Percentiles rank a stretch among this genome's conserved stretches.
Conservation (phyloP, 352 stramenopile species). For the Phytophthora tentaculata region DNA sequence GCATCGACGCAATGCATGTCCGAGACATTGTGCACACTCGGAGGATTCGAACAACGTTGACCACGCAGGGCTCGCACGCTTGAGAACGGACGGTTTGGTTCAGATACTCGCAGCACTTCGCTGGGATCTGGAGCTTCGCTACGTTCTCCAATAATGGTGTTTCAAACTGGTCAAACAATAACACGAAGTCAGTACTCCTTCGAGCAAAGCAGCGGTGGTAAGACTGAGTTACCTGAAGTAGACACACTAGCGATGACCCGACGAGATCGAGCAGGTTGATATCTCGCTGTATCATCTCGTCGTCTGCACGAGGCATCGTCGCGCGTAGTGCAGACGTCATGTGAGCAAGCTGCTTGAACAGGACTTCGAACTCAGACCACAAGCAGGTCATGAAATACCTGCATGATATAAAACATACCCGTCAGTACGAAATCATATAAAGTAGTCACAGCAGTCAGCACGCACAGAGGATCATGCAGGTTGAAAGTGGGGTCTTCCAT, state of each 20-base stretch:
- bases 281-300: conserved; percentile 68
- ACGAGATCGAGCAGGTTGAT: conserved; percentile 77
- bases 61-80: conserved; percentile 61
- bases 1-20: conserved; percentile 59
- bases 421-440: conserved; percentile 6
- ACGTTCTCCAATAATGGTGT: conserved; percentile 62
- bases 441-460: background rate
- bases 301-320: conserved; percentile 69
- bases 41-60: conserved; percentile 73
- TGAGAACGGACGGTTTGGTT: conserved; percentile 73
- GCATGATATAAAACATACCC: background rate
- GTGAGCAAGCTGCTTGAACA: conserved; percentile 72
- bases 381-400: conserved; percentile 84
- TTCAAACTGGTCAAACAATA: conserved; percentile 53
- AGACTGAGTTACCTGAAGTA: conserved; percentile 56
- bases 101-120: conserved; percentile 71
- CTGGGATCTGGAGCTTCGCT: conserved; percentile 60
- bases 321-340: conserved; percentile 67
- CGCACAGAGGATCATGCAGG: conserved; percentile 91
- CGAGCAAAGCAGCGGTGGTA: background rate
- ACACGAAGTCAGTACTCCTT: background rate
- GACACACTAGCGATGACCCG: conserved; percentile 78
- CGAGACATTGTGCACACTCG: conserved; percentile 68
- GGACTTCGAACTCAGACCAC: conserved; percentile 80
- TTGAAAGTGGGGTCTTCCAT: conserved; percentile 93